A percentile compares a stretch with the other conserved stretches of the same genome.
Evolutionary conservation across 2,329 filamentous ascomycete species (phyloP).

Genomic region (Stagonosporopsis rhizophila): DNA sequence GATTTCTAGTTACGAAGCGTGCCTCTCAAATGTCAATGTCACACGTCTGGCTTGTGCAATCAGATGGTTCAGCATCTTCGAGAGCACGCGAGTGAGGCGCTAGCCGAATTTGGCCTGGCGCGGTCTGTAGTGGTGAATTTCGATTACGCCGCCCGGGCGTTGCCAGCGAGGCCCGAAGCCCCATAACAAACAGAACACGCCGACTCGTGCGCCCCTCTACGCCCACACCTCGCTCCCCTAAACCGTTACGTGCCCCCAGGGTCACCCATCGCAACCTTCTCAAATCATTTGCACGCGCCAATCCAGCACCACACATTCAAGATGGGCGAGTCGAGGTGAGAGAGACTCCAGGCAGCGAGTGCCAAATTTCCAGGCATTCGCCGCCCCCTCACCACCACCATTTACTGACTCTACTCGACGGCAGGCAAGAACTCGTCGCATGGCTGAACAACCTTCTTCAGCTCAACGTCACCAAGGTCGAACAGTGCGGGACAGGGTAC

Average conservation of each 20-base stretch:
- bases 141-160: slow-evolving; percentile 13
- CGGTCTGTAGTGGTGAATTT: slow-evolving; percentile 30
- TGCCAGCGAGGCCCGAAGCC: slow-evolving; percentile 18
- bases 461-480: slow-evolving; percentile 96
- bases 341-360: slow-evolving; percentile 24
- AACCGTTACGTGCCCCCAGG: slow-evolving; percentile 11
- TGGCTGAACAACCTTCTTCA: slow-evolving; percentile 98
- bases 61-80: background rate
- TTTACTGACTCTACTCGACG: slow-evolving; percentile 25
- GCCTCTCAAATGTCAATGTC: too few relatives aligned
- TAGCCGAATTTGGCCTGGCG: background rate
- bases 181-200: slow-evolving; percentile 39
- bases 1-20: background rate
- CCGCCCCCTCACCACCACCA: slow-evolving; percentile 27
- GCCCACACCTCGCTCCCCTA: slow-evolving; percentile 5
- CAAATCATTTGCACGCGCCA: slow-evolving; percentile 6
- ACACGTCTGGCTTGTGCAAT: background rate
- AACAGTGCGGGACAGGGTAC: slow-evolving; percentile 98
- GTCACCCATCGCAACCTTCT: slow-evolving; percentile 10
- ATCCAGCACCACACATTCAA: slow-evolving; percentile 27
- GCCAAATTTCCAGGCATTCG: slow-evolving; percentile 25
- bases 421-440: slow-evolving; percentile 90
- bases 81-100: background rate
- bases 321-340: slow-evolving; percentile 71
- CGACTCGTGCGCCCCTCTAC: slow-evolving; percentile 16